phyloP scores from a whole-genome alignment of 306 rosid genomes.

The Benincasa hispida region DNA sequence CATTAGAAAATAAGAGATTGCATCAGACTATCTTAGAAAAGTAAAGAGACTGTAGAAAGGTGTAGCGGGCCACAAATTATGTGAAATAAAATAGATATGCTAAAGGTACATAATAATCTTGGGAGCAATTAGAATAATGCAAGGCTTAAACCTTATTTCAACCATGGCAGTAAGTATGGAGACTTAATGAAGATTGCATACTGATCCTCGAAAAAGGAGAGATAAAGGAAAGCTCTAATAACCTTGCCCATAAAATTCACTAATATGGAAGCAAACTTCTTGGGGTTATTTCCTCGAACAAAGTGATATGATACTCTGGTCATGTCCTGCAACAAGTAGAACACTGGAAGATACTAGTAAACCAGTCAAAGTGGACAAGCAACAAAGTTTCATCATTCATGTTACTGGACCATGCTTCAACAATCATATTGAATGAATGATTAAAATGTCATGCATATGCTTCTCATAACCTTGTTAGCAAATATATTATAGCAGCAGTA shows the following conservation, averaged over 20 bases:
- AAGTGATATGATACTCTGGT: conserved; percentile 66
- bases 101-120: neutral
- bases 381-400: neutral
- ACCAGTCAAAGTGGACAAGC: neutral
- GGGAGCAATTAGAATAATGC: neutral
- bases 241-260: conserved; percentile 90
- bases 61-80: neutral
- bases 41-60: neutral
- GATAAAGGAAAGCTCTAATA: conserved; percentile 1
- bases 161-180: neutral
- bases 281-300: conserved; percentile 69
- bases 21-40: neutral
- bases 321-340: conserved; percentile 60
- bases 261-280: conserved; percentile 60
- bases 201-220: conserved; percentile 7
- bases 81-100: neutral
- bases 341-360: conserved; percentile 13
- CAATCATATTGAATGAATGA: neutral
- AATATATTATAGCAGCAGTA: neutral
- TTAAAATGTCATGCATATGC: neutral
- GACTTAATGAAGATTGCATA: neutral
- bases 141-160: neutral
- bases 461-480: neutral
- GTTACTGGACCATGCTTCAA: neutral
- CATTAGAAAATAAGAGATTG: neutral